phyloP scores from a whole-genome alignment of 495 filamentous ascomycete species.

The Echria macrotheca region DNA sequence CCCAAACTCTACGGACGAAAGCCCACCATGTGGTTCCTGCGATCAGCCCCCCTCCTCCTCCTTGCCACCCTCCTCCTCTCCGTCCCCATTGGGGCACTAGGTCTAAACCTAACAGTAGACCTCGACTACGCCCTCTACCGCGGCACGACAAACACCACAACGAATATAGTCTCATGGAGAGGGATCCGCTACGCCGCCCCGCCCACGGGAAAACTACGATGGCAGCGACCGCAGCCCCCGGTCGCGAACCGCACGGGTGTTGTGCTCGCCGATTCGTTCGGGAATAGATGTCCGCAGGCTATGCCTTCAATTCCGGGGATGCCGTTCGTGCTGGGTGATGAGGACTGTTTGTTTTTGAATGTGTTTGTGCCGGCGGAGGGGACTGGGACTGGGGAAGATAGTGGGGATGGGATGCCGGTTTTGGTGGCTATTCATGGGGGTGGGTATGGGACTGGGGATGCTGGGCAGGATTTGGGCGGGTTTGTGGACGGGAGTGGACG shows the following conservation, averaged over 20 bases:
- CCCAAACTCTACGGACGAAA: no score
- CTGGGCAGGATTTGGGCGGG: slow-evolving; percentile 23
- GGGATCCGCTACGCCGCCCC: slow-evolving; percentile 36
- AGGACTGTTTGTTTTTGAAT: slow-evolving; percentile 41
- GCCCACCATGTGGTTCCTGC: no score
- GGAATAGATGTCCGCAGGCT: slow-evolving; percentile 12
- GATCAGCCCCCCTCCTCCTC: no score
- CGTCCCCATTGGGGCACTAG: no score
- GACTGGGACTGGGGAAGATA: slow-evolving; percentile 2
- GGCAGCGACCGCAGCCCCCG: slow-evolving; percentile 28
- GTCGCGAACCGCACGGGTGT: neutral
- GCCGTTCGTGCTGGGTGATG: slow-evolving; percentile 16
- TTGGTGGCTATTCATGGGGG: slow-evolving; percentile 41
- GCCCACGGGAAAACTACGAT: slow-evolving; percentile 26
- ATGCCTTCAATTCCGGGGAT: slow-evolving; percentile 10
- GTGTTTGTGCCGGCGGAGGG: slow-evolving; percentile 27
- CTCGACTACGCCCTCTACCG: neutral
- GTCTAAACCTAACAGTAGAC: no score
- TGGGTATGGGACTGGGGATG: slow-evolving; percentile 35
- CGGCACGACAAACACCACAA: neutral
- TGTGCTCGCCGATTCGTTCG: neutral
- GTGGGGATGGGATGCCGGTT: slow-evolving; percentile 28
- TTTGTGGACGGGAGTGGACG: slow-evolving; percentile 15
- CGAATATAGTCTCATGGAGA: slow-evolving; percentile 10
- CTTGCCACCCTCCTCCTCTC: no score